A percentile compares a stretch with the other conserved stretches of the same genome.
These are phyloP conservation scores for Cinnamomum chago DNA, from an alignment of 164 flowering plant species.

Conservation along the genomic window DNA sequence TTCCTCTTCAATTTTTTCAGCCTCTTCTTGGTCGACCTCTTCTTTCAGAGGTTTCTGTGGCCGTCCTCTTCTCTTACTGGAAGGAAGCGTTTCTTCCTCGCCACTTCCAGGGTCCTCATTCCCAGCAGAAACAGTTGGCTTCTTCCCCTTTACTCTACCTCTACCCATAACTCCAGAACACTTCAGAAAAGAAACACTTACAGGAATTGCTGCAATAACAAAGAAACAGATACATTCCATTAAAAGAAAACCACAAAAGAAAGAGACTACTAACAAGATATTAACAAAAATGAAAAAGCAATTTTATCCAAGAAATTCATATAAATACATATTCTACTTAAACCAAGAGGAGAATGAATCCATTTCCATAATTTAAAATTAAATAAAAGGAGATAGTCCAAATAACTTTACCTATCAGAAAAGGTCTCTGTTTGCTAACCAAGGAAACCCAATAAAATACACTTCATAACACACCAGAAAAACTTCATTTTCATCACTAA, in stretches of 20 bases:
- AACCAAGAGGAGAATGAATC: no score
- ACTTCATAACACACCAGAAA: no score
- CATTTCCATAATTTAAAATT: no score
- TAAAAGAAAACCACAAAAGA: no score
- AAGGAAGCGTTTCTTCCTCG: slow-evolving; percentile 65
- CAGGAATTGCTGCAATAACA: slow-evolving; percentile 22
- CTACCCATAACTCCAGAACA: slow-evolving; percentile 48
- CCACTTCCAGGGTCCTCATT: slow-evolving; percentile 68
- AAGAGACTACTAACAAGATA: not conserved
- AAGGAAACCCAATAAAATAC: not conserved
- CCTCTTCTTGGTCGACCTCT: slow-evolving; percentile 53
- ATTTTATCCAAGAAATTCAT: not conserved
- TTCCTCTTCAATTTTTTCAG: slow-evolving; percentile 40
- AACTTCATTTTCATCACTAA: not conserved
- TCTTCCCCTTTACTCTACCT: slow-evolving; percentile 81
- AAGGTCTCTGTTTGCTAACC: no score
- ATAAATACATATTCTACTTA: no score
- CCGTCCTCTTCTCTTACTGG: slow-evolving; percentile 70
- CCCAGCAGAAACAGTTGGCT: slow-evolving; percentile 31
- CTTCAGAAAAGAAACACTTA: slow-evolving; percentile 9
- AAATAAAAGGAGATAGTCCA: no score
- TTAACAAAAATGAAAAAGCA: not conserved
- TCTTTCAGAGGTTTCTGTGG: slow-evolving; percentile 70
- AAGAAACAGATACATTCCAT: not conserved
- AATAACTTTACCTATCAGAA: no score